Evolutionary conservation across 768 basidiomycete species (phyloP).

Genomic region (Asterophora parasitica): DNA sequence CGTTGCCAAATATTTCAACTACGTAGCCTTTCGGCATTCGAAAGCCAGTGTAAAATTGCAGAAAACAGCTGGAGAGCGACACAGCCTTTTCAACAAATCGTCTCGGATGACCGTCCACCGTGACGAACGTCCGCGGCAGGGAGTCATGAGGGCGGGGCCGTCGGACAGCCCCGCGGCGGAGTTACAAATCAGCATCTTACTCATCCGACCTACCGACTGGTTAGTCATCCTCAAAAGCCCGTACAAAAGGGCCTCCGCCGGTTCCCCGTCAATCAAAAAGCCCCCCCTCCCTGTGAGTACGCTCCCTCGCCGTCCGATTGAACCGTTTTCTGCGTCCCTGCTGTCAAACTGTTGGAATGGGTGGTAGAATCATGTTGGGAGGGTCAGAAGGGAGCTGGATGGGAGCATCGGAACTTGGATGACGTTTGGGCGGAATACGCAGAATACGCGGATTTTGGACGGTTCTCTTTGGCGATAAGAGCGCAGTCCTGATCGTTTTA

Average conservation of each 20-base stretch:
- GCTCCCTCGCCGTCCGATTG: constrained; percentile 2
- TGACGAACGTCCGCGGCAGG: not conserved
- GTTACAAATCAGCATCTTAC: constrained; percentile 12
- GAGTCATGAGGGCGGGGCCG: constrained; percentile 1
- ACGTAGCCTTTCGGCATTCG: too few relatives aligned
- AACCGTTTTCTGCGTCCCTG: not conserved
- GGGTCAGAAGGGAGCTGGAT: constrained; percentile 10
- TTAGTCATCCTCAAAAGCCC: constrained; percentile 16
- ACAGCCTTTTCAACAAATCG: too few relatives aligned
- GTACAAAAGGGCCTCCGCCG: constrained; percentile 16
- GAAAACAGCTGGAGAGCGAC: too few relatives aligned
- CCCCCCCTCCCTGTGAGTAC: constrained; percentile 13
- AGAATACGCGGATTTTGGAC: too few relatives aligned
- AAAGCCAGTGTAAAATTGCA: too few relatives aligned
- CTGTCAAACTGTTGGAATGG: not conserved
- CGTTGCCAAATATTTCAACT: too few relatives aligned
- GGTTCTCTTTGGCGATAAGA: constrained; percentile 4
- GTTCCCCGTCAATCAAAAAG: not conserved
- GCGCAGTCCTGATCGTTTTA: not conserved
- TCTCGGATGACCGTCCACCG: too few relatives aligned
- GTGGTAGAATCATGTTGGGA: not conserved
- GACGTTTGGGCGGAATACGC: constrained; percentile 8
- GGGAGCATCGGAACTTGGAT: constrained; percentile 10
- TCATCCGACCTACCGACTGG: constrained; percentile 7
- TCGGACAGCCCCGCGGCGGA: not conserved